A percentile compares a stretch with the other conserved stretches of the same genome.
Evolutionary conservation across 1,139 yeast genomes (phyloP).

Genomic region (Meyerozyma sp.): DNA sequence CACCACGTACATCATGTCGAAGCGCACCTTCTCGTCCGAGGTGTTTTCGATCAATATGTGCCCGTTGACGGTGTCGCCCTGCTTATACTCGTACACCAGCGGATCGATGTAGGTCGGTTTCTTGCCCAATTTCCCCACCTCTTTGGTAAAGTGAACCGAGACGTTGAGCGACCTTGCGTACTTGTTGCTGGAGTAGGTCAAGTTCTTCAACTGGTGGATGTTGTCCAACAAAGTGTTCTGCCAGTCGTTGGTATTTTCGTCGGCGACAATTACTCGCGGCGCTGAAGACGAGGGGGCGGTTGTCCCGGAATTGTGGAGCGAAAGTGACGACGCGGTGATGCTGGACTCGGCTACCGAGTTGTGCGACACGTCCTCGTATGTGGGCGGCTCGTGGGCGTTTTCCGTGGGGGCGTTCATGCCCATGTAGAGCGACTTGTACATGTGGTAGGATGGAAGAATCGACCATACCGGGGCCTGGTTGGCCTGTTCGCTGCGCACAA

Average conservation of each 20-base stretch:
- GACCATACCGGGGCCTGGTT: constrained; percentile 1
- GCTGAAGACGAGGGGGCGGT: not conserved
- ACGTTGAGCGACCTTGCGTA: constrained; percentile 24
- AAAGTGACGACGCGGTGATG: not conserved
- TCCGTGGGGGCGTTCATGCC: not conserved
- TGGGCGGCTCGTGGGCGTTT: not conserved
- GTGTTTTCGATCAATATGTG: constrained; percentile 42
- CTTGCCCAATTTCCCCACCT: constrained; percentile 26
- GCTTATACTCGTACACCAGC: constrained; percentile 38
- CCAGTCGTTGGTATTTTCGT: constrained; percentile 30
- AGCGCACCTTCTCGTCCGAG: constrained; percentile 35
- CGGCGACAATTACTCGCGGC: constrained; percentile 19
- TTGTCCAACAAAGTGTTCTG: constrained; percentile 36
- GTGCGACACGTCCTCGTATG: not conserved
- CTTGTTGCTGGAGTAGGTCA: constrained; percentile 24
- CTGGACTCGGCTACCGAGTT: not conserved
- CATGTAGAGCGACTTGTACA: not conserved
- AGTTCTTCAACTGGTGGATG: constrained; percentile 28
- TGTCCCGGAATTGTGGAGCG: not conserved
- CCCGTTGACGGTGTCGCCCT: constrained; percentile 56
- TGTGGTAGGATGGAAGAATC: constrained; percentile 1
- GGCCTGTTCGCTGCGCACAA: not conserved
- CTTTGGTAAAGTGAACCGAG: constrained; percentile 29
- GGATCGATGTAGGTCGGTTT: constrained; percentile 29
- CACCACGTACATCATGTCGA: constrained; percentile 55